Percentiles rank a stretch among this genome's conserved stretches.
Evolutionary conservation across 805 yeast genomes (phyloP).

Genomic region (Wickerhamiella allomyrinae): DNA sequence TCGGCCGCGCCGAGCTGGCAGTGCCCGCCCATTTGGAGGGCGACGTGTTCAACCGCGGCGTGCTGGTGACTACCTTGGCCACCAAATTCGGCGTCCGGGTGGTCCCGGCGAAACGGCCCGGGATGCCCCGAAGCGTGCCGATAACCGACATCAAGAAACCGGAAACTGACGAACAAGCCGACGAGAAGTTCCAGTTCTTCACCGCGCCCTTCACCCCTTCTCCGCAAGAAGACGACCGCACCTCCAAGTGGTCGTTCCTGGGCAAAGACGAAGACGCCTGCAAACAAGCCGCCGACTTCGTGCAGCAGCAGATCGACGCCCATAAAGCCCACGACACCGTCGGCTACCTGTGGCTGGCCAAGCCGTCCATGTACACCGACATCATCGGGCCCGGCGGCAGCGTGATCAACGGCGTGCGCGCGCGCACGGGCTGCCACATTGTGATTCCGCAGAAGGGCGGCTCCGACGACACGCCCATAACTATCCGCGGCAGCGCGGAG

Average conservation of each 20-base stretch:
- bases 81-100: conserved; percentile 42
- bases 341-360: conserved; percentile 51
- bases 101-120: conserved; percentile 33
- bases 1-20: conserved; percentile 36
- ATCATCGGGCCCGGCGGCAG: conserved; percentile 70
- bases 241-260: conserved; percentile 43
- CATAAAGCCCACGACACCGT: conserved; percentile 33
- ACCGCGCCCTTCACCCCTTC: conserved; percentile 12
- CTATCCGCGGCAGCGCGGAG: conserved; percentile 6
- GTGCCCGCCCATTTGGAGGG: conserved; percentile 47
- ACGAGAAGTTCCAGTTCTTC: conserved; percentile 28
- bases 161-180: conserved; percentile 35
- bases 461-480: conserved; percentile 7
- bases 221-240: conserved; percentile 28
- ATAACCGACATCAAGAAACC: conserved; percentile 23
- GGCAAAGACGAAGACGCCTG: conserved; percentile 38
- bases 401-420: conserved; percentile 47
- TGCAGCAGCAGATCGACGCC: conserved; percentile 36
- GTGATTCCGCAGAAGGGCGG: conserved; percentile 11
- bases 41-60: conserved; percentile 54
- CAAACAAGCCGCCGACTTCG: conserved; percentile 36
- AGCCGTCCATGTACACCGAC: conserved; percentile 39
- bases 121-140: conserved; percentile 16
- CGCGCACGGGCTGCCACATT: conserved; percentile 27
- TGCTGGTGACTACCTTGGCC: conserved; percentile 41